Percentiles rank a stretch among this genome's conserved stretches.
These are phyloP conservation scores for Vaccinium darrowii DNA, from an alignment of 148 eudicot genomes.

Conservation along the genomic window DNA sequence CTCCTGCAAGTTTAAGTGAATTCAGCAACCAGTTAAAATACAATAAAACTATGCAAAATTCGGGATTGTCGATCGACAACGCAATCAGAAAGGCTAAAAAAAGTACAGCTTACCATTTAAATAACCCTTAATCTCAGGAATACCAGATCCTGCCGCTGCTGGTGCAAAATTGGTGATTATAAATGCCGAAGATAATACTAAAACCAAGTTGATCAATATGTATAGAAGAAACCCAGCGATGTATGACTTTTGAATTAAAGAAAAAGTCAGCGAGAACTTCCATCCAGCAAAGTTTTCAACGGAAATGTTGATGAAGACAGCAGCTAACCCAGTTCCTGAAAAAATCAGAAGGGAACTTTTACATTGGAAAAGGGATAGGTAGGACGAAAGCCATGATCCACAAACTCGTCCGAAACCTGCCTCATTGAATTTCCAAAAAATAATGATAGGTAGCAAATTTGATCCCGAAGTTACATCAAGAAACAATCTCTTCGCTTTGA, in stretches of 20 bases:
- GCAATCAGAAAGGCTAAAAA: background rate
- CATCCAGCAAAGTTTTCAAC: constrained; percentile 99
- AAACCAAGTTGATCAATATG: constrained; percentile 68
- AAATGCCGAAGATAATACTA: constrained; percentile 87
- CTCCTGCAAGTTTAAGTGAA: constrained; percentile 49
- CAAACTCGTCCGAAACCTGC: background rate
- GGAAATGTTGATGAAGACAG: constrained; percentile 88
- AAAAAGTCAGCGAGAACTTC: constrained; percentile 88
- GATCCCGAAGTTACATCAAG: background rate
- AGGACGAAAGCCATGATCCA: background rate
- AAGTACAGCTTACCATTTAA: constrained; percentile 66
- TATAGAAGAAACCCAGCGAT: constrained; percentile 83
- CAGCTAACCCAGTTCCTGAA: constrained; percentile 95
- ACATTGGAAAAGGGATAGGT: background rate
- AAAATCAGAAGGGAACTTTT: constrained; percentile 19
- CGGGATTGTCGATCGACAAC: constrained; percentile 2
- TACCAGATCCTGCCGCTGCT: constrained; percentile 98
- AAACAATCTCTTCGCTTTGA: background rate
- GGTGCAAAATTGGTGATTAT: constrained; percentile 91
- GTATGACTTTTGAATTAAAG: constrained; percentile 88
- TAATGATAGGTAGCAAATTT: background rate
- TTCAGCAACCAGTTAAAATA: constrained; percentile 11
- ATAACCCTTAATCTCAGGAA: constrained; percentile 98
- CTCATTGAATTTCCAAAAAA: background rate
- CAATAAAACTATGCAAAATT: background rate